These are phyloP conservation scores for Odontarrhena argentea DNA, from an alignment of 345 rosid genomes.

Conservation along the genomic window DNA sequence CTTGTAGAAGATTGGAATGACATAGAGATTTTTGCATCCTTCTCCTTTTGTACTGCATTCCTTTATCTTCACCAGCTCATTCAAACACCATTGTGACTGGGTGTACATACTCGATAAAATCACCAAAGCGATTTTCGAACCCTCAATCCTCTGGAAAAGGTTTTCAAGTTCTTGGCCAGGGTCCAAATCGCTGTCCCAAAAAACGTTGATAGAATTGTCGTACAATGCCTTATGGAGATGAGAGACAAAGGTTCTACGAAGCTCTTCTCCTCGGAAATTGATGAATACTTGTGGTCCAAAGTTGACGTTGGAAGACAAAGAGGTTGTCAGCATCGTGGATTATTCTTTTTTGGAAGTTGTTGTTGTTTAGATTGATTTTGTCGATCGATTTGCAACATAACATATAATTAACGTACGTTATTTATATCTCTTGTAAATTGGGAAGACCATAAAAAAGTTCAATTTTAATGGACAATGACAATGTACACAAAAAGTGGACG, in stretches of 20 bases:
- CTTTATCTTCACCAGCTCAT: constrained; percentile 16
- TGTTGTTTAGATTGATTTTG: neutral
- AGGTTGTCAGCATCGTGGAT: neutral
- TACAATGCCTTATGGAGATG: neutral
- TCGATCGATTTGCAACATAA: neutral
- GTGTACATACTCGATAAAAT: constrained; percentile 23
- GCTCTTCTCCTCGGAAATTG: constrained; percentile 34
- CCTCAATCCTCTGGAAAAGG: constrained; percentile 9
- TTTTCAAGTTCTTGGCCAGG: neutral
- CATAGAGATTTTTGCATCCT: neutral
- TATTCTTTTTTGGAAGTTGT: neutral
- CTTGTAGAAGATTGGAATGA: constrained; percentile 33
- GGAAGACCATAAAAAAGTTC: neutral
- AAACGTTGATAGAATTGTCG: neutral
- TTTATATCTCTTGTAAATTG: neutral
- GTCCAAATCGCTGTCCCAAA: neutral
- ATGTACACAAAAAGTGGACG: too few relatives aligned
- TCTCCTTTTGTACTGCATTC: constrained; percentile 6
- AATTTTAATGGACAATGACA: too few relatives aligned
- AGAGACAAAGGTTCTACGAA: neutral
- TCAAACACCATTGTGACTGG: constrained; percentile 15
- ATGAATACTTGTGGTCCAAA: constrained; percentile 32
- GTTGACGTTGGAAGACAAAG: neutral
- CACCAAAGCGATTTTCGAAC: constrained; percentile 17
- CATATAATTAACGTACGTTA: neutral